Base-by-base conservation (phyloP, 2,329 filamentous ascomycete species). In the Phialocephala sp. region DNA sequence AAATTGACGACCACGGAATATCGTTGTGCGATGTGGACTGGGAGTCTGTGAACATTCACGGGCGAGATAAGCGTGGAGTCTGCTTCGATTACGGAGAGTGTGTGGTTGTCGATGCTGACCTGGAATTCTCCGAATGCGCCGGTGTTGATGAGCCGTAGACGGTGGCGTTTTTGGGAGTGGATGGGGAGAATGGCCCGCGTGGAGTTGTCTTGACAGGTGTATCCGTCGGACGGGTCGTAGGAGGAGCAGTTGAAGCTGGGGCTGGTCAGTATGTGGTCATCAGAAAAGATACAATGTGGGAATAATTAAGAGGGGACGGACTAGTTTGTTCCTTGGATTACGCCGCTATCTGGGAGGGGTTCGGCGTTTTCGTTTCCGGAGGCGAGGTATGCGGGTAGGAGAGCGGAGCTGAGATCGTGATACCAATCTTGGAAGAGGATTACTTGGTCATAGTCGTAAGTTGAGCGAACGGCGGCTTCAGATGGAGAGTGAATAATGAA, bases 381-480 rank as follows among this genome's bases (percentile, higher is more conserved):
- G 20, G 63, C 58, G 37, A 68, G 54, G 37, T 68, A 66, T 36
- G 77, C 65, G 2, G 77, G 73, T 50, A 84, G 76, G 2, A 86
- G 76, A 5, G 73, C 72, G 0, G 80, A 76, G 76, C 85, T 83
- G 70, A 85, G 77, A 39, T 82, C 77, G 64, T 87, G 84, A 68
- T 85, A 86, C 84, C 84, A 87, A 68, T 87, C 85, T 9, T 81
- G 82, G 35, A 89, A 71, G 0, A 83, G 84, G 22, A 90, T 67
- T 1, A 86, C 79, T 22, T 86, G 75, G 73, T 90, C 87, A 57
- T 86, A 82, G 50, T 89, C 85, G 64, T 85, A 88, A 35, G 84
- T 80, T 0, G 81, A 74, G 27, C 47, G 64, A 12, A 63, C 45
- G 18, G 60, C 35, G 6, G 61, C 58, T 57, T 66, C 73, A 86